Base-by-base conservation (phyloP, 2,329 filamentous ascomycete genomes). In the Dactylella cylindrospora region DNA sequence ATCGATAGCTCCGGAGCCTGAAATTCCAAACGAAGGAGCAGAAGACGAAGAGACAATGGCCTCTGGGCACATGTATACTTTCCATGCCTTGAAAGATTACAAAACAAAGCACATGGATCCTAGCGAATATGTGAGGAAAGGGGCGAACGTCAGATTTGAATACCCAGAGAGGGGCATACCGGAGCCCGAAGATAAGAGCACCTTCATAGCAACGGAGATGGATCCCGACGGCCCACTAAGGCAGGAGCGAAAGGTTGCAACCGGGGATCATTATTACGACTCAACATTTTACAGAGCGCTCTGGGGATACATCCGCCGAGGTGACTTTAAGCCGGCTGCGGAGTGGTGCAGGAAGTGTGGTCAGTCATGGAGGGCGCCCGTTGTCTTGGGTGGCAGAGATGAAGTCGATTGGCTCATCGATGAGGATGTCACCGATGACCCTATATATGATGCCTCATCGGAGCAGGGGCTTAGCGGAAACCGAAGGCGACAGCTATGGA, bases 61-160 rank as follows among this genome's bases (percentile, higher is more conserved):
- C 22, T 84, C 90, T 71, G 91, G 91, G 32, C 96, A 90, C 88
- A 81, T 96, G 65, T 89, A 95, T 71, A 96, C 93, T 0, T 87
- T 90, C 65, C 83, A 88, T 57, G 84, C 85, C 40, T 89, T 98
- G 73, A 98, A 98, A 76, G 81, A 87, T 53, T 83, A 88, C 71
- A 98, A 97, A 76, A 84, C 86, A 55, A 75, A 93, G 4, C 39
- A 64, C 39, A 55, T 55, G 59, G 52, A 64, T 19, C 51, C 50
- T 5, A 35, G 5, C 20, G 59, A 64, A 9, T 55, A 54, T 25
- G 41, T 39, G 12, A 35, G 32, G 4, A 55, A 57, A 28, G 50
- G 51, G 7, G 29, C 39, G n/a, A 51, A 46, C 20, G 31, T 45
- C 23, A 50, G 26, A 39, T 64, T 55, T 28, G 52, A 64, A 15